Conservation (phyloP, 2,329 filamentous ascomycete species). For the Sarocladium oryzae region DNA sequence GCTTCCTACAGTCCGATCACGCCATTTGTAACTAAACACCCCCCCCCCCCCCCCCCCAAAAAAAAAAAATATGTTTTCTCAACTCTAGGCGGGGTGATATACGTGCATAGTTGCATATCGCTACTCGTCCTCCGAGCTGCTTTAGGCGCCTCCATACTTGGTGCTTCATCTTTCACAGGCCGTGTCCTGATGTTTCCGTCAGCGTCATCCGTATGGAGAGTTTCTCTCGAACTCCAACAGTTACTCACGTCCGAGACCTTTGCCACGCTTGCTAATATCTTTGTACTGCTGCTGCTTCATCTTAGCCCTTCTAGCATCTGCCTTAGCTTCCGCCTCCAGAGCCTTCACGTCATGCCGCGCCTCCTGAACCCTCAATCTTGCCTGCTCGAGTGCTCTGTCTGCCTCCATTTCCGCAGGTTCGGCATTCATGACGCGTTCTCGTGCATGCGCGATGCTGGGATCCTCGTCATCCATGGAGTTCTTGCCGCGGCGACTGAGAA, state of each 20-base stretch:
- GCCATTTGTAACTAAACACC: too few relatives aligned
- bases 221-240: too few relatives aligned
- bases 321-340: slow-evolving; percentile 58
- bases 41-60: too few relatives aligned
- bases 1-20: too few relatives aligned
- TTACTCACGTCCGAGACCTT: slow-evolving; percentile 61
- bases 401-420: slow-evolving; percentile 60
- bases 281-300: slow-evolving; percentile 62
- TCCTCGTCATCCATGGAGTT: slow-evolving; percentile 46
- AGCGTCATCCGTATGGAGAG: too few relatives aligned
- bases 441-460: slow-evolving; percentile 53
- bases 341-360: slow-evolving; percentile 57
- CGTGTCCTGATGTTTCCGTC: background rate
- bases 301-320: slow-evolving; percentile 58
- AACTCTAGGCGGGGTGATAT: too few relatives aligned
- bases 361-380: slow-evolving; percentile 52
- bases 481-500: slow-evolving; percentile 34
- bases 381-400: slow-evolving; percentile 54
- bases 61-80: too few relatives aligned
- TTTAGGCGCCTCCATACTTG: too few relatives aligned
- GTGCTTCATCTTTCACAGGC: too few relatives aligned
- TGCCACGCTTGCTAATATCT: slow-evolving; percentile 61
- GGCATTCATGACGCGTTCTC: slow-evolving; percentile 55
- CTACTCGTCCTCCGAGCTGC: too few relatives aligned
- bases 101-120: too few relatives aligned